Percentiles rank a stretch among this genome's conserved stretches.
phyloP scores from a whole-genome alignment of 2,329 filamentous ascomycete species.

The Alternaria conjuncta region DNA sequence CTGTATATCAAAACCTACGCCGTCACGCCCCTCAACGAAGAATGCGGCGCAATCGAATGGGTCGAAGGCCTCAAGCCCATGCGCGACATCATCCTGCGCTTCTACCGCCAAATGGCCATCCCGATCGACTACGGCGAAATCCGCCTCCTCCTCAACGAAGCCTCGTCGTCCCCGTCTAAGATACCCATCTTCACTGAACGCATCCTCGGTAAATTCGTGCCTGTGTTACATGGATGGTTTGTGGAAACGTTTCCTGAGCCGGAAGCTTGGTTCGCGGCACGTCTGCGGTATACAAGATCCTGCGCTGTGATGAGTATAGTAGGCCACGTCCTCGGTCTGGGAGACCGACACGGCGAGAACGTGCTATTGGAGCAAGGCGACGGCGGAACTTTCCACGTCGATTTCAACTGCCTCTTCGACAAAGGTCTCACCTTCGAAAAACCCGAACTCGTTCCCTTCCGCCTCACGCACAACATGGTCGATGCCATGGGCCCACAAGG shows the following conservation, averaged over 20 bases:
- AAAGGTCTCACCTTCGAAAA: slow-evolving; percentile 95
- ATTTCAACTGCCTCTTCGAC: slow-evolving; percentile 99
- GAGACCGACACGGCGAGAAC: slow-evolving; percentile 96
- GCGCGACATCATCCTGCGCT: slow-evolving; percentile 82
- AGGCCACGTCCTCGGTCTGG: slow-evolving; percentile 88
- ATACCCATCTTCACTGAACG: slow-evolving; percentile 73
- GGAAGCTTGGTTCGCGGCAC: slow-evolving; percentile 86
- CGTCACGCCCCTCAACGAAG: slow-evolving; percentile 95
- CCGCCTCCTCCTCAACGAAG: slow-evolving; percentile 68
- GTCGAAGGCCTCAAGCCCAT: slow-evolving; percentile 94
- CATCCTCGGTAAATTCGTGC: slow-evolving; percentile 74
- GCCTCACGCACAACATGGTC: slow-evolving; percentile 97
- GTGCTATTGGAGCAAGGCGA: slow-evolving; percentile 93
- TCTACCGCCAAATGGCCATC: slow-evolving; percentile 79
- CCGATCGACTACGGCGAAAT: slow-evolving; percentile 68
- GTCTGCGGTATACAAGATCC: slow-evolving; percentile 88
- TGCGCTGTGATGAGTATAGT: slow-evolving; percentile 99
- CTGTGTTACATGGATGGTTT: slow-evolving; percentile 93
- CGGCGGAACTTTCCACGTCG: slow-evolving; percentile 94
- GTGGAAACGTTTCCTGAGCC: slow-evolving; percentile 93
- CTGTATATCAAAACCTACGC: slow-evolving; percentile 92
- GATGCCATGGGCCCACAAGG: slow-evolving; percentile 96
- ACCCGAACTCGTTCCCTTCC: slow-evolving; percentile 93
- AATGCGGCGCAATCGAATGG: slow-evolving; percentile 98
- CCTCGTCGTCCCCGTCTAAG: slow-evolving; percentile 68